A percentile compares a stretch with the other conserved stretches of the same genome.
phyloP scores from a whole-genome alignment of 1,284 basidiomycete genomes.

The Hemileia vastatrix region DNA sequence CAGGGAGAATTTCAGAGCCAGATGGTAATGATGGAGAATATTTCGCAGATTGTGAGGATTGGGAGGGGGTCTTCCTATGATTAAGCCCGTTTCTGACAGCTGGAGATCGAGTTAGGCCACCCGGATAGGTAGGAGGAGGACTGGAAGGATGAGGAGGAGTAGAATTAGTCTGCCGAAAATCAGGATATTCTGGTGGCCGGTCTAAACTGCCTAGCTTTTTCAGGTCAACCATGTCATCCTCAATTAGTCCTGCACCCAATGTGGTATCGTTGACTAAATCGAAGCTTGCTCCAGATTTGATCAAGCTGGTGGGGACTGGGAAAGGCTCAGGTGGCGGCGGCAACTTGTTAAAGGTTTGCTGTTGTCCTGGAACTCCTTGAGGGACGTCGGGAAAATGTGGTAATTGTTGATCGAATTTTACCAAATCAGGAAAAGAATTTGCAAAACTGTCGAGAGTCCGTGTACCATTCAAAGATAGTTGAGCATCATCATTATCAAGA shows the following conservation, averaged over 20 bases:
- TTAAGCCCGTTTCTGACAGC: background rate
- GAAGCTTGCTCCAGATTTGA: background rate
- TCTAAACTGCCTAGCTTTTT: background rate
- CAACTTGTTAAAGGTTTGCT: background rate
- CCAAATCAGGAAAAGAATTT: no score
- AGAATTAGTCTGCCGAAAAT: slow-evolving; percentile 5
- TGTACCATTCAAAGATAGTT: no score
- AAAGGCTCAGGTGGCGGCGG: slow-evolving; percentile 20
- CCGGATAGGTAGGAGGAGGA: background rate
- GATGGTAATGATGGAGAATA: slow-evolving; percentile 5
- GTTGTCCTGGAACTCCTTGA: background rate
- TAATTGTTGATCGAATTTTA: no score
- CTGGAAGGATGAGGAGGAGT: background rate
- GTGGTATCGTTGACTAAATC: slow-evolving; percentile 11
- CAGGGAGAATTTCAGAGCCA: slow-evolving; percentile 12
- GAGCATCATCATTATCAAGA: no score
- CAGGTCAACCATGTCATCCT: no score
- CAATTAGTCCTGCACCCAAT: slow-evolving; percentile 4
- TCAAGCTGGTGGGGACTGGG: background rate
- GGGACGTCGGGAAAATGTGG: slow-evolving; percentile 10
- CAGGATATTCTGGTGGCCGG: slow-evolving; percentile 14
- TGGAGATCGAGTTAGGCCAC: slow-evolving; percentile 3
- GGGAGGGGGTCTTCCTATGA: background rate
- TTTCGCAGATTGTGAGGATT: background rate
- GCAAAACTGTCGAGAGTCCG: no score